Conservation (phyloP, 2,329 filamentous ascomycete species). For the Fusarium chuoi region DNA sequence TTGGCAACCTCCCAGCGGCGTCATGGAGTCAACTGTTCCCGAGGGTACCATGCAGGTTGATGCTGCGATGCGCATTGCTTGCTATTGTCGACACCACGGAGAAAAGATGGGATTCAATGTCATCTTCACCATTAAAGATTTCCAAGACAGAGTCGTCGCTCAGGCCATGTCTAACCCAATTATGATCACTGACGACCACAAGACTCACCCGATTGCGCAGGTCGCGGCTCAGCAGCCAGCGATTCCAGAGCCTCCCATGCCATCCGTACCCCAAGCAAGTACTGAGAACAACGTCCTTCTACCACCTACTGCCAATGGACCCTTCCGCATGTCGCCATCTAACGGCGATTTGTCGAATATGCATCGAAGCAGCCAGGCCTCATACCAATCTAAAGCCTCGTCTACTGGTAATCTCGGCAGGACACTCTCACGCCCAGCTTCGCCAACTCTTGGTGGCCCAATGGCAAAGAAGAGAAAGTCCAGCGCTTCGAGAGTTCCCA, state of each 20-base stretch:
- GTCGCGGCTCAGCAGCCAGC: constrained; percentile 42
- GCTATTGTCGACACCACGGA: constrained; percentile 94
- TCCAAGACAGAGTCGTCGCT: constrained; percentile 77
- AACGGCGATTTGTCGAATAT: constrained; percentile 71
- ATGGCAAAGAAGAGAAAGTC: constrained; percentile 85
- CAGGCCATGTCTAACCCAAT: constrained; percentile 89
- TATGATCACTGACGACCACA: constrained; percentile 98
- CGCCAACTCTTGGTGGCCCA: constrained; percentile 74
- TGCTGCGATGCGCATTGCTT: constrained; percentile 94
- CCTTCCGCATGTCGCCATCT: constrained; percentile 68
- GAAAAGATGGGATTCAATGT: constrained; percentile 94
- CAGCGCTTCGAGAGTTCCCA: constrained; percentile 77
- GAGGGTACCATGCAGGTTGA: constrained; percentile 79
- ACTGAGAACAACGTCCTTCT: constrained; percentile 49
- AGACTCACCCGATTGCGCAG: constrained; percentile 70
- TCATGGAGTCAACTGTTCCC: constrained; percentile 58
- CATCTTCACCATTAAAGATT: constrained; percentile 94
- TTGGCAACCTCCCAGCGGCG: constrained; percentile 73
- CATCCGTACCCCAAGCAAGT: constrained; percentile 33
- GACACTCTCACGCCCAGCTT: constrained; percentile 76
- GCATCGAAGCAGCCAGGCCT: constrained; percentile 59
- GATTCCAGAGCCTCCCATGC: constrained; percentile 41
- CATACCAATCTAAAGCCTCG: constrained; percentile 49
- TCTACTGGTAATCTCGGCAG: constrained; percentile 43
- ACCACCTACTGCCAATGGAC: constrained; percentile 48